Conservation (phyloP, 306 rosid species). For the Oxytropis ochrocephala region DNA sequence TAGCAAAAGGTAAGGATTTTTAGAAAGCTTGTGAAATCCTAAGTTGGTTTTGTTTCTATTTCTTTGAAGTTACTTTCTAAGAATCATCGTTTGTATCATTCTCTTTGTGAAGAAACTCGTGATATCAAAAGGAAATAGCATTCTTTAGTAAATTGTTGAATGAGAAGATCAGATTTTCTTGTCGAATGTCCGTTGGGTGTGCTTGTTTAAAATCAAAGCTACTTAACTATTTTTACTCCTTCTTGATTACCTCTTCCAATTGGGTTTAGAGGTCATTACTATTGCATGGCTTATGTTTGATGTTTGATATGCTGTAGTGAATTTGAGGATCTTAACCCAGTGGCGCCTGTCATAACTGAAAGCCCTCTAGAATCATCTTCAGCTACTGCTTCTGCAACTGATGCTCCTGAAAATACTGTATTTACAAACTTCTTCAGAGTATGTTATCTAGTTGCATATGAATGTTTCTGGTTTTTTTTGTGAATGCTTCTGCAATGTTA, state of each 20-base stretch:
- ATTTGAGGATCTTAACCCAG: slow-evolving; percentile 70
- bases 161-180: not conserved
- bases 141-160: not conserved
- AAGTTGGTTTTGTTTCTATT: not conserved
- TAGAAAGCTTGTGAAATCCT: not conserved
- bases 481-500: not conserved
- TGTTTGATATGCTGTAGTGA: slow-evolving; percentile 42
- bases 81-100: not conserved
- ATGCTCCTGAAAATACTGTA: slow-evolving; percentile 51
- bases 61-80: not conserved
- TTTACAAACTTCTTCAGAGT: slow-evolving; percentile 55
- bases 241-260: not conserved
- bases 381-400: slow-evolving; percentile 38
- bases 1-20: slow-evolving; percentile 46
- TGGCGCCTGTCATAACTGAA: slow-evolving; percentile 50
- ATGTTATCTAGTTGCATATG: slow-evolving; percentile 23
- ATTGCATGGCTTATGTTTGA: slow-evolving; percentile 7
- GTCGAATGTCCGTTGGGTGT: not conserved
- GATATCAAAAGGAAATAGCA: not conserved
- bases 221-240: not conserved
- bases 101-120: not conserved
- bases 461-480: slow-evolving; percentile 8
- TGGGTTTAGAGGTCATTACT: not conserved
- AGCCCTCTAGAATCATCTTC: slow-evolving; percentile 57
- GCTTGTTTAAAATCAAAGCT: slow-evolving; percentile 9